Evolutionary conservation across 108 stramenopile species (phyloP), one percentile per base, ranked within the genome.

Genomic region (Cyclotella baltica): DNA sequence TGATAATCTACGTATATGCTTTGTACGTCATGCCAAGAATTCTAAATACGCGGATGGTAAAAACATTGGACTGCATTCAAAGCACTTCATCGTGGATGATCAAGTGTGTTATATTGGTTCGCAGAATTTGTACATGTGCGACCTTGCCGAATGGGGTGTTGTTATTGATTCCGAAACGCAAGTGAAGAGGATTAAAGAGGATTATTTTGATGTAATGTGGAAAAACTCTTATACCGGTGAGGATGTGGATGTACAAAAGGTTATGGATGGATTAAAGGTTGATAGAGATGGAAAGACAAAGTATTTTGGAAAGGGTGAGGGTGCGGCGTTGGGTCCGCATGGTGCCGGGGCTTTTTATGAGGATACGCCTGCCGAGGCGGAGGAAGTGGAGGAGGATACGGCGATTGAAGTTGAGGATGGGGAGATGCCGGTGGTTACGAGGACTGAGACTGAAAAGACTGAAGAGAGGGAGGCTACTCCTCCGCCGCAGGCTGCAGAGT

Each of bases 221-320:
- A 31, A 82, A 38, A 73, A 71, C 19, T 90, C 89, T 0, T 90
- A 77, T 47, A 85, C 77, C 40, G 74, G 69, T 23, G 87, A 88
- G 53, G 89, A 90, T 76, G 87, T 87, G 58, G 77, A 87, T 37
- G 87, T 88, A 4, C 66, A 88, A 52, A 37, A 63, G 25, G 87
- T 88, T 47, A 90, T 89, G 89, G 89, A 89, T 74, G 89, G 85
- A 22, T 73, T 87, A 11, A 67, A 86, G 35, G 77, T 90, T 64
- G 77, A 88, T 70, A 83, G 89, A 16, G 71, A 53, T 63, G 85
- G 85, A 27, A 72, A 65, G 37, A 23, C 53, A 27, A 30, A 28
- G 23, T 55, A 31, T 10, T 71, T 69, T 62, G 38, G 64, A 1
- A 46, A 34, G 31, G 16, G 59, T 4, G 38, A 52, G 20, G 59